Evolutionary conservation across 2,329 filamentous ascomycete species (phyloP), one percentile per base, ranked within the genome.

Genomic region (Aotearoamyces nothofagi): DNA sequence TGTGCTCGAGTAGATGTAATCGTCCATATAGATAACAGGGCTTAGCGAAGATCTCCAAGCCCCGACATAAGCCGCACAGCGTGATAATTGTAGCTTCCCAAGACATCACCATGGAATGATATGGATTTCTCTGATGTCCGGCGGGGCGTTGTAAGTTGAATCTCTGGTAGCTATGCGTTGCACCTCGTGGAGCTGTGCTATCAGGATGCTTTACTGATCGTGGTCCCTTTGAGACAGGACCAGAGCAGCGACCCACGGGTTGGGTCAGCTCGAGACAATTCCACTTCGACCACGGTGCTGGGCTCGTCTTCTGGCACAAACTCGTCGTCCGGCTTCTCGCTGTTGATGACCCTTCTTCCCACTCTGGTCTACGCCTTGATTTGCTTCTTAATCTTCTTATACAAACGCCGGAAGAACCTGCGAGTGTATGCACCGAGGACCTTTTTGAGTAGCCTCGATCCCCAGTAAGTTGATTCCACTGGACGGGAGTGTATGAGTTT

Each of bases 391-490:
- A 49, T 68, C 31, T 73, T 72, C 44, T 39, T 69, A 28, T 26
- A 59, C 10, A 42, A 66, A 22, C 55, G 69, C 23, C 55, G 54
- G 27, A 61, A 55, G 15, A 56, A 58, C 22, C 50, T 55, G 13
- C 57, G 67, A 15, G 66, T 69, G 29, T 73, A 73, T 45, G 55
- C 64, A 5, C 66, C 69, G 4, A 56, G 69, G 37, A 58, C 61
- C 2, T 57, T 69, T 15, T 41, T 66, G 15, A 54, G 52, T 11
- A 64, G 63, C 24, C 46, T 66, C 8, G 51, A 57, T 7, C 55
- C 61, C 24, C 52, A 61, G 65, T 69, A 53, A 39, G 59, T 48
- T 11, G n/a, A n/a, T n/a, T n/a, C n/a, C n/a, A n/a, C n/a, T n/a
- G n/a, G n/a, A n/a, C n/a, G n/a, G n/a, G n/a, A n/a, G n/a, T n/a